Percentiles rank a stretch among this genome's conserved stretches.
These are phyloP conservation scores for Corylus avellana DNA, from an alignment of 306 rosid species.

Conservation along the genomic window DNA sequence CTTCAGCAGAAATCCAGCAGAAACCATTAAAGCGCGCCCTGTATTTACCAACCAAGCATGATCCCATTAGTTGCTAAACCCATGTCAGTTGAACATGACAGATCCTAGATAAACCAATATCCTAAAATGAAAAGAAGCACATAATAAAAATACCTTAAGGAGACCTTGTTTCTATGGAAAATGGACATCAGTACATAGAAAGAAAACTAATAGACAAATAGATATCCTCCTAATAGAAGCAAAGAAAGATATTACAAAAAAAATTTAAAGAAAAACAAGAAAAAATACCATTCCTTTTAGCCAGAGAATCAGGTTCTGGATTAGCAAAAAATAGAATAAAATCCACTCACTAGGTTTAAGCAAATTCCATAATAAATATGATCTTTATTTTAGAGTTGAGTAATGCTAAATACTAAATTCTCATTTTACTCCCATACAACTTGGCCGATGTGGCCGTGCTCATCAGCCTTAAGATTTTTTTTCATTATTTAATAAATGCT, in stretches of 20 bases:
- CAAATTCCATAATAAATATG: not conserved
- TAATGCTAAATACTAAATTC: too few species aligned
- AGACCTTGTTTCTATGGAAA: slow-evolving; percentile 9
- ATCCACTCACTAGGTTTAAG: not conserved
- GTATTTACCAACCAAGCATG: slow-evolving; percentile 36
- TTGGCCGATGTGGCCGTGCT: too few species aligned
- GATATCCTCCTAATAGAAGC: not conserved
- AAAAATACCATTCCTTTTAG: slow-evolving; percentile 4
- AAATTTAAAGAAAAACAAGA: not conserved
- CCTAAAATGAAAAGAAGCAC: slow-evolving; percentile 6
- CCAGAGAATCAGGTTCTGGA: slow-evolving; percentile 2
- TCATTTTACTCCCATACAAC: too few species aligned
- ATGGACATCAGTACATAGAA: slow-evolving; percentile 6
- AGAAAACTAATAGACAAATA: slow-evolving; percentile 20
- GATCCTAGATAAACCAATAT: not conserved
- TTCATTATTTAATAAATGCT: too few species aligned
- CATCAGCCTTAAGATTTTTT: too few species aligned
- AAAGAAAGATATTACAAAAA: slow-evolving; percentile 9
- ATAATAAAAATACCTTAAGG: not conserved
- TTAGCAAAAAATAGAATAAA: not conserved
- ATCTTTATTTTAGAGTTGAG: not conserved
- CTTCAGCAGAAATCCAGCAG: slow-evolving; percentile 81
- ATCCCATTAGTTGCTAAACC: slow-evolving; percentile 21
- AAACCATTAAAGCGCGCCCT: slow-evolving; percentile 86
- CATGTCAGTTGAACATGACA: not conserved